A percentile compares a stretch with the other conserved stretches of the same genome.
phyloP scores from a whole-genome alignment of 164 flowering plant species.

The Chimonanthus salicifolius region DNA sequence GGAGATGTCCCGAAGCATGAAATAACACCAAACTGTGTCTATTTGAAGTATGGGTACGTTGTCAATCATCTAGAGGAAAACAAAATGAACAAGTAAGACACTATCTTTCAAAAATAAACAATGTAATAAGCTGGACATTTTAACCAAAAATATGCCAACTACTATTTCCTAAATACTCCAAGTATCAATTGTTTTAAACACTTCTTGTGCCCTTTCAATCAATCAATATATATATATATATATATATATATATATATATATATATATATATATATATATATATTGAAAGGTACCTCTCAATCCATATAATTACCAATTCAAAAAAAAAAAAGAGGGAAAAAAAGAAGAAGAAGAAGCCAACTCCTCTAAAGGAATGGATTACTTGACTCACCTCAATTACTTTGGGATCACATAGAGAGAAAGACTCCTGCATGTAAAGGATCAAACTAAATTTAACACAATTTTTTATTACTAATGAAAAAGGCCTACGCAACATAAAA shows the following conservation, averaged over 20 bases:
- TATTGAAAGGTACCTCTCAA: no score
- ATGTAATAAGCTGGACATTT: neutral
- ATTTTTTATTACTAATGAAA: neutral
- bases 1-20: constrained; percentile 82
- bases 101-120: neutral
- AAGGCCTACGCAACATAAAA: no score
- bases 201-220: no score
- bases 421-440: constrained; percentile 70
- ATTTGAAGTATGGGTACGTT: constrained; percentile 87
- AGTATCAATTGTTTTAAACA: no score
- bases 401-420: constrained; percentile 75
- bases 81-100: neutral
- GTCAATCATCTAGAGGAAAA: constrained; percentile 61
- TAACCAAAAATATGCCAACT: no score
- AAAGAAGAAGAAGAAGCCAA: neutral
- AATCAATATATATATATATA: no score
- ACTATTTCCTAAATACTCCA: no score
- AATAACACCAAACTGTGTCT: constrained; percentile 97
- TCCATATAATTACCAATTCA: no score
- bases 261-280: no score
- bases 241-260: no score
- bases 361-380: neutral
- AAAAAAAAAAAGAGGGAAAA: no score
- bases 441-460: neutral
- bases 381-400: constrained; percentile 55